Conservation (phyloP, 169 alveolate genomes). For the Perkinsus marinus region DNA sequence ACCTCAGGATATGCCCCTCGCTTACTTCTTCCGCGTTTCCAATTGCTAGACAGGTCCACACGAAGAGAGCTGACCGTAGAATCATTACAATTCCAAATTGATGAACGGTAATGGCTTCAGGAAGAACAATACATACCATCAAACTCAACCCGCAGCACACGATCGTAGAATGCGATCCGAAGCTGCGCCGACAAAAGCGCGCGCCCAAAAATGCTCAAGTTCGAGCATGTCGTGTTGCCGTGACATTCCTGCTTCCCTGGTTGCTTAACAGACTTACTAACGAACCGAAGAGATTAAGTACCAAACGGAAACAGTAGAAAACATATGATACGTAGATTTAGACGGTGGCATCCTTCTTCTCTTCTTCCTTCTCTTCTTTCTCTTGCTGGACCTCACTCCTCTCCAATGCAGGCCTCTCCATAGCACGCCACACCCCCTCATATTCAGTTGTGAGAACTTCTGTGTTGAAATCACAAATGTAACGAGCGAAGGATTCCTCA, state of each 20-base stretch:
- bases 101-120: not conserved
- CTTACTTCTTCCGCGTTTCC: not conserved
- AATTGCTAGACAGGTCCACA: not conserved
- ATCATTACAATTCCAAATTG: not conserved
- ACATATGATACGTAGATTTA: not conserved
- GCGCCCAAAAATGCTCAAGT: not conserved
- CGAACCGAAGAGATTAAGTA: too few species aligned
- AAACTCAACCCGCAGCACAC: not conserved
- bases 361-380: too few species aligned
- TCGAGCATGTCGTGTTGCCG: not conserved
- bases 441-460: not conserved
- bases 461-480: not conserved
- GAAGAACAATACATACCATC: not conserved
- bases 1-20: not conserved
- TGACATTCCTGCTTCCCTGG: not conserved
- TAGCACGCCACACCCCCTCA: not conserved
- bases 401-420: not conserved
- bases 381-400: not conserved
- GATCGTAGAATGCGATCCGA: not conserved
- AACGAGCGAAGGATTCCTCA: not conserved
- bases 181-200: not conserved
- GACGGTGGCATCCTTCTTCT: too few species aligned
- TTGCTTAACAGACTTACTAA: not conserved
- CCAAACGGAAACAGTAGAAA: not conserved
- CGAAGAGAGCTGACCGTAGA: not conserved